Evolutionary conservation across 805 yeast genomes (phyloP).

Genomic region (Candida methanosorbosa): DNA sequence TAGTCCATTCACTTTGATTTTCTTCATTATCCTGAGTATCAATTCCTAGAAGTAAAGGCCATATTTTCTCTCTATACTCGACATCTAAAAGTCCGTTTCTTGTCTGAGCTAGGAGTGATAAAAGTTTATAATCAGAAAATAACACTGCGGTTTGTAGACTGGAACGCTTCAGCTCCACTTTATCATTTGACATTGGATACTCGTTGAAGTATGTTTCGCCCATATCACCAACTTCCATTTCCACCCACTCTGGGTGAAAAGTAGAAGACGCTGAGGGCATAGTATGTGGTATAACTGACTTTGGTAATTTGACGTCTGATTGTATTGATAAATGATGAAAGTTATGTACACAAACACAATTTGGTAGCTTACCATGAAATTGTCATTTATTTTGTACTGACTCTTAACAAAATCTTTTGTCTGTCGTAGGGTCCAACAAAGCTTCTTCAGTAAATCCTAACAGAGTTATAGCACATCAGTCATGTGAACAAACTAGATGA

Average conservation of each 20-base stretch:
- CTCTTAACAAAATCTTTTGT: too few species aligned
- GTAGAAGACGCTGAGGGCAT: too few species aligned
- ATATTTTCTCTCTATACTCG: conserved; percentile 31
- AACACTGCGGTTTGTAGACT: conserved; percentile 29
- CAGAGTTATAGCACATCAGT: too few species aligned
- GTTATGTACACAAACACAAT: too few species aligned
- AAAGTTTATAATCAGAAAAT: conserved; percentile 18
- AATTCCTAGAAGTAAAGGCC: conserved; percentile 44
- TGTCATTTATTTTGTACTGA: too few species aligned
- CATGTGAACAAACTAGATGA: too few species aligned
- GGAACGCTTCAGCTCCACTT: conserved; percentile 26
- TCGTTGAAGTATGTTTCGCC: conserved; percentile 39
- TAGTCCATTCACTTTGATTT: conserved; percentile 5
- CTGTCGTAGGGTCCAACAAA: too few species aligned
- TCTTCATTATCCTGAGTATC: conserved; percentile 8
- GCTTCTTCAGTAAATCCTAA: too few species aligned
- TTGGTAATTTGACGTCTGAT: too few species aligned
- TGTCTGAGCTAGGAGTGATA: conserved; percentile 29
- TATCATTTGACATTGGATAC: conserved; percentile 31
- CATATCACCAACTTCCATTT: conserved; percentile 37
- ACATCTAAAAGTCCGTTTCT: conserved; percentile 39
- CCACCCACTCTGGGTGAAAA: conserved; percentile 41
- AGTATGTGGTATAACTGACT: too few species aligned
- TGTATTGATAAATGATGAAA: too few species aligned
- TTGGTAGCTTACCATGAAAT: too few species aligned